A percentile compares a stretch with the other conserved stretches of the same genome.
These are phyloP conservation scores for Neoascochyta sp. DNA, from an alignment of 2,329 filamentous ascomycete species.

Conservation along the genomic window DNA sequence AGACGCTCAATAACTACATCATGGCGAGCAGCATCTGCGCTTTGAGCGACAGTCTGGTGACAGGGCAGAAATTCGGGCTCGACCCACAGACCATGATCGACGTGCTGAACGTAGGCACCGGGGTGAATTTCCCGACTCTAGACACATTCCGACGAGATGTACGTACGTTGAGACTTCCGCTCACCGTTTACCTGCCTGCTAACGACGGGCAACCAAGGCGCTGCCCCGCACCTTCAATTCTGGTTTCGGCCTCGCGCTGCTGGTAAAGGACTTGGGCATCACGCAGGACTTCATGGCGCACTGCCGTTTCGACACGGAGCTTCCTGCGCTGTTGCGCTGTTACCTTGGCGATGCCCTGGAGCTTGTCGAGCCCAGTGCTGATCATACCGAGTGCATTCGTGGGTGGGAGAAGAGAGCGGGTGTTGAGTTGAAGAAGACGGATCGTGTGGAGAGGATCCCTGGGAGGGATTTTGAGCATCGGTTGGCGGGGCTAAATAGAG, in stretches of 20 bases:
- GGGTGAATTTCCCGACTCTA: constrained; percentile 37
- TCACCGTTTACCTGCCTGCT: no score
- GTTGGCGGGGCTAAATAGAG: no score
- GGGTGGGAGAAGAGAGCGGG: constrained; percentile 38
- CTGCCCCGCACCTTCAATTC: constrained; percentile 27
- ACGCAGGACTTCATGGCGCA: constrained; percentile 36
- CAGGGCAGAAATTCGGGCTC: constrained; percentile 37
- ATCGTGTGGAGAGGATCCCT: no score
- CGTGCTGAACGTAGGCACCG: constrained; percentile 42
- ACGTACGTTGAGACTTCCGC: no score
- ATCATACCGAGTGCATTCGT: constrained; percentile 35
- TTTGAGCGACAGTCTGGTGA: constrained; percentile 30
- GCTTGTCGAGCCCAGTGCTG: constrained; percentile 27
- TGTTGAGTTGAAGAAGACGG: constrained; percentile 26
- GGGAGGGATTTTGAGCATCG: no score
- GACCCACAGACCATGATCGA: constrained; percentile 42
- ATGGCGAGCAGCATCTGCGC: constrained; percentile 32
- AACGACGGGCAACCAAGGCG: no score
- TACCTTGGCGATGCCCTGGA: constrained; percentile 33
- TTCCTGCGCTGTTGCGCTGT: constrained; percentile 26
- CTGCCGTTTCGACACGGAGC: constrained; percentile 28
- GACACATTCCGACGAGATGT: constrained; percentile 4
- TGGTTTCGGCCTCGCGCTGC: constrained; percentile 34
- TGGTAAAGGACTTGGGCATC: constrained; percentile 38
- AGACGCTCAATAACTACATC: constrained; percentile 37